Conservation (phyloP, 805 yeast genomes). For the Yarrowia porcina region DNA sequence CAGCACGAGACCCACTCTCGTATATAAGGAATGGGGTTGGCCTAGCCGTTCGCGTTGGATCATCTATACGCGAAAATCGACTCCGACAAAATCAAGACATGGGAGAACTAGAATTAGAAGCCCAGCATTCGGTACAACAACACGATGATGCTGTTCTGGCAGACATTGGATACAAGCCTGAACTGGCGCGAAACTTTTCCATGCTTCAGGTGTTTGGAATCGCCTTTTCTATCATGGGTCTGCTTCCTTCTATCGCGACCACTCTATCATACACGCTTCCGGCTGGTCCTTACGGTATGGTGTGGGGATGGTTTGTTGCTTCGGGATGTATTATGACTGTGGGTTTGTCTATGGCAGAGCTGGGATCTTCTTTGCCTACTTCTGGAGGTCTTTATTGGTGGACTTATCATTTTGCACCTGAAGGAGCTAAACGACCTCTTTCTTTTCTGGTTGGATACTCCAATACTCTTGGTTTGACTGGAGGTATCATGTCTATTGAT, state of each 20-base stretch:
- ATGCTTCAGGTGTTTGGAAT: conserved; percentile 66
- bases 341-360: conserved; percentile 61
- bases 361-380: conserved; percentile 69
- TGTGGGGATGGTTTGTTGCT: conserved; percentile 73
- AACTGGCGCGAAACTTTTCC: conserved; percentile 57
- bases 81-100: neutral
- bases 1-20: neutral
- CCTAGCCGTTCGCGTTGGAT: neutral
- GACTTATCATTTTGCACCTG: conserved; percentile 66
- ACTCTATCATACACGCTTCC: conserved; percentile 51
- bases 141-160: conserved; percentile 31
- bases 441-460: conserved; percentile 65
- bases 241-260: conserved; percentile 57
- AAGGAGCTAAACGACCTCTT: conserved; percentile 47
- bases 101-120: conserved; percentile 13
- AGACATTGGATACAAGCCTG: conserved; percentile 72
- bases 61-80: too few relatives aligned
- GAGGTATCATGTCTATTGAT: conserved; percentile 64
- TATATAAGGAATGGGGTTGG: neutral
- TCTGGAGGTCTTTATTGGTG: conserved; percentile 72
- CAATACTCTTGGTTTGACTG: conserved; percentile 62
- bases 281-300: conserved; percentile 61
- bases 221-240: conserved; percentile 70
- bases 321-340: conserved; percentile 53
- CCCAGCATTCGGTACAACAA: neutral